Percentiles rank a stretch among this genome's conserved stretches.
phyloP scores from a whole-genome alignment of 139 green algal genomes.

The Chlorella sorokiniana region DNA sequence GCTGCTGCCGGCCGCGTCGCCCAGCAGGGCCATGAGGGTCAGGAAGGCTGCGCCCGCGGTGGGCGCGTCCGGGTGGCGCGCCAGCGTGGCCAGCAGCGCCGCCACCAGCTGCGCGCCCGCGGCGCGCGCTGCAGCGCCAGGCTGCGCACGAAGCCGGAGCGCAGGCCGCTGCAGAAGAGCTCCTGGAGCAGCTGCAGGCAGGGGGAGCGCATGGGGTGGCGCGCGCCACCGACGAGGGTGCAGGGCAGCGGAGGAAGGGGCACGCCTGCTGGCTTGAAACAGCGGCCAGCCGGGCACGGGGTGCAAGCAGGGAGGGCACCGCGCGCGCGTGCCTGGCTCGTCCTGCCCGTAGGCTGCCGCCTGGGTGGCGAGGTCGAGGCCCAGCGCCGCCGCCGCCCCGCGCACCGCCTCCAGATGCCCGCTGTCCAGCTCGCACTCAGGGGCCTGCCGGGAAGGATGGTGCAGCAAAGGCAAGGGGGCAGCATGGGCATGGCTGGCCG shows the following conservation, averaged over 20 bases:
- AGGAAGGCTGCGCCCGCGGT: constrained; percentile 26
- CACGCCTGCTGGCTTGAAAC: too few species aligned
- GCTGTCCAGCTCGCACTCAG: not conserved
- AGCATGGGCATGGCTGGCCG: too few species aligned
- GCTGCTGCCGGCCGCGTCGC: not conserved
- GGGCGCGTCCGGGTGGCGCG: constrained; percentile 3
- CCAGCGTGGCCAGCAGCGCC: not conserved
- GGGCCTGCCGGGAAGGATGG: too few species aligned
- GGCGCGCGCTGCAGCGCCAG: not conserved
- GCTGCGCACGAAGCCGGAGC: constrained; percentile 11
- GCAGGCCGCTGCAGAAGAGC: constrained; percentile 2
- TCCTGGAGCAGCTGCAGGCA: constrained; percentile 10
- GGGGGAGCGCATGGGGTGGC: not conserved
- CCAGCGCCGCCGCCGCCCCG: not conserved
- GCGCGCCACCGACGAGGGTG: not conserved
- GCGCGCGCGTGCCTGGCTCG: not conserved
- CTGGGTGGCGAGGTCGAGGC: not conserved
- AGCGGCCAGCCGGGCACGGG: too few species aligned
- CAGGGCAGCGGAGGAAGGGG: too few species aligned
- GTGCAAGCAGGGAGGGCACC: too few species aligned
- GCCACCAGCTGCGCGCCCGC: not conserved
- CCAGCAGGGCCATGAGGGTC: constrained; percentile 13
- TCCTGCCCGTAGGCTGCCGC: not conserved
- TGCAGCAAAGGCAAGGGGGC: too few species aligned
- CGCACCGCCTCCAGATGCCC: not conserved